Percentiles rank a stretch among this genome's conserved stretches.
Conservation (phyloP, 345 rosid genomes). For the Melaleuca quinquenervia region DNA sequence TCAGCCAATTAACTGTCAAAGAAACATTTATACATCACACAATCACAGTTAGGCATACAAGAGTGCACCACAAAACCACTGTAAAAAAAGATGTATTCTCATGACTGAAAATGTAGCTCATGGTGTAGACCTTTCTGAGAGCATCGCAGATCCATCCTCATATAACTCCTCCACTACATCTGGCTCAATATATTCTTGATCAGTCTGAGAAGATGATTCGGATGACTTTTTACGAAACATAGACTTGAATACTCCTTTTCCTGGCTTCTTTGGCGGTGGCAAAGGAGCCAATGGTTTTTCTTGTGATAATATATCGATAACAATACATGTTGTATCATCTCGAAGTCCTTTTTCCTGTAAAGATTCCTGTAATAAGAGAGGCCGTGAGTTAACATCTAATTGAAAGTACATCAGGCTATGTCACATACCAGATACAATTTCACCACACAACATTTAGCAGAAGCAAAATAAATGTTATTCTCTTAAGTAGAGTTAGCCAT, state of each 20-base stretch:
- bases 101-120: not conserved
- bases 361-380: constrained; percentile 60
- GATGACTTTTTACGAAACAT: constrained; percentile 75
- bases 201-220: constrained; percentile 61
- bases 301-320: constrained; percentile 67
- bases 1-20: not conserved
- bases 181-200: constrained; percentile 60
- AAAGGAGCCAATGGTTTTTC: constrained; percentile 72
- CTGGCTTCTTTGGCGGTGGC: constrained; percentile 63
- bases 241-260: constrained; percentile 75
- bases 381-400: not conserved
- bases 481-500: not conserved
- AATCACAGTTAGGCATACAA: not conserved
- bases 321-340: constrained; percentile 99
- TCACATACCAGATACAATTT: not conserved
- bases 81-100: not conserved
- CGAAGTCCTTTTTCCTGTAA: constrained; percentile 73
- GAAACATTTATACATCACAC: not conserved
- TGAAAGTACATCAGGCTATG: not conserved
- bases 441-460: not conserved
- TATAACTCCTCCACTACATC: constrained; percentile 83
- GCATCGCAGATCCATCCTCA: constrained; percentile 97
- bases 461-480: not conserved
- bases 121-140: constrained; percentile 79
- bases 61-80: not conserved